Base-by-base conservation (phyloP, 768 basidiomycete genomes). In the Boletus rubropictus region DNA sequence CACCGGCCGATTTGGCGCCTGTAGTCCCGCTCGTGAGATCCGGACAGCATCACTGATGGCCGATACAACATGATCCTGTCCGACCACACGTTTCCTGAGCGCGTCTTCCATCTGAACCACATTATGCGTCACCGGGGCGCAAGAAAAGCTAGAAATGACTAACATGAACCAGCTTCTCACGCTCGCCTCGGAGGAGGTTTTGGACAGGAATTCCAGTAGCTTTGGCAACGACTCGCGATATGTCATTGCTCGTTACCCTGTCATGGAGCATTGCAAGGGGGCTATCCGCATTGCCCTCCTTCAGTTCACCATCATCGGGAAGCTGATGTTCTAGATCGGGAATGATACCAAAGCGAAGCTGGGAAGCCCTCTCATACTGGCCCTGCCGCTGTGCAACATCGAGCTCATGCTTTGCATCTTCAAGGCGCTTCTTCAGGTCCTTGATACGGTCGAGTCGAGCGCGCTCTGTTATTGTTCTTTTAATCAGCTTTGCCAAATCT, bases 181-280 rank as follows among this genome's bases (percentile, higher is more conserved):
- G 72, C 65, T 97, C 92, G 4, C 92, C 91, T 63, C 88, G 89
- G 55, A 95, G 66, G 50, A 95, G 67, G 58, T 85, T 92, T 65
- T 89, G 81, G 2, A 94, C 90, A 0, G 92, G 92, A 22, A 95
- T 93, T 6, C 92, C 92, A 1, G 92, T 96, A 0, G 87, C 77
- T 60, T 84, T 86, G 7, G 89, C 89, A 4, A 94, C 86, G 18
- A 94, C 92, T 3, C 87, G 74, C 2, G 92, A 81, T 40, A 95
- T 93, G 63, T 94, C 90, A 56, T 81, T 82, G n/a, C 84, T 84
- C 7, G 87, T 92, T 7, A 96, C 89, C 33, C 89, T 74, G 51
- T 93, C 91, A 54, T 91, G 83, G 28, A 94, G 70, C 78, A 88
- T 86, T 11, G 76, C 65, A 31, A 84, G 65, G 28, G 80, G 77